Percentiles rank a stretch among this genome's conserved stretches.
Evolutionary conservation across 768 basidiomycete species (phyloP).

Genomic region (Termitomyces sp.): DNA sequence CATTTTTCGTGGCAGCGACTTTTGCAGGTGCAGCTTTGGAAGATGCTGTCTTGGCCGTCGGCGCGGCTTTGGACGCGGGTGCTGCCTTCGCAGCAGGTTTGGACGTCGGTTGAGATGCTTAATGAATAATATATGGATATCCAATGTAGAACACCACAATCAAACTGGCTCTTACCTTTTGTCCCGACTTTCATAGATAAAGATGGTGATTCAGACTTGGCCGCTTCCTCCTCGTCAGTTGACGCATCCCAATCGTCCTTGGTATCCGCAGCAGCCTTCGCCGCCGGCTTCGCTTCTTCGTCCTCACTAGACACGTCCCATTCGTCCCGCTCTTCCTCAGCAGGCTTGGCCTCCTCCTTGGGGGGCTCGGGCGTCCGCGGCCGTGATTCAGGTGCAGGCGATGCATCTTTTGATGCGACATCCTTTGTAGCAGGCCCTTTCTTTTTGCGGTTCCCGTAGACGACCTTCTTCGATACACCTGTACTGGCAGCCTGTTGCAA

Average conservation of each 20-base stretch:
- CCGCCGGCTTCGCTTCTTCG: slow-evolving; percentile 33
- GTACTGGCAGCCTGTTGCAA: slow-evolving; percentile 56
- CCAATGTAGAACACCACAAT: not conserved
- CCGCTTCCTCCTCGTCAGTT: slow-evolving; percentile 53
- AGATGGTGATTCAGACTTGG: slow-evolving; percentile 17
- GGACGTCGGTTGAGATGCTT: slow-evolving; percentile 10
- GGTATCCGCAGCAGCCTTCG: slow-evolving; percentile 3
- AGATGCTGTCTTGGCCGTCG: not conserved
- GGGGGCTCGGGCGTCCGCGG: slow-evolving; percentile 44
- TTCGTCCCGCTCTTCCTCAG: slow-evolving; percentile 29
- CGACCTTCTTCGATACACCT: slow-evolving; percentile 64
- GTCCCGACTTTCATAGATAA: slow-evolving; percentile 2
- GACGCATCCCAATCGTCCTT: slow-evolving; percentile 62
- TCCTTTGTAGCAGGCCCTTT: slow-evolving; percentile 50
- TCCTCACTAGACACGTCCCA: slow-evolving; percentile 76
- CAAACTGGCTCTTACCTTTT: slow-evolving; percentile 8
- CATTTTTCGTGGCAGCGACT: slow-evolving; percentile 14
- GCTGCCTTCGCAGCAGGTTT: slow-evolving; percentile 21
- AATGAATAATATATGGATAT: not conserved
- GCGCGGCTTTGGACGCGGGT: slow-evolving; percentile 15
- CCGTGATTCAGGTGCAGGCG: slow-evolving; percentile 52
- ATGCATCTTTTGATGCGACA: slow-evolving; percentile 42
- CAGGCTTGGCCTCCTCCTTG: slow-evolving; percentile 20
- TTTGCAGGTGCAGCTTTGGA: slow-evolving; percentile 10
- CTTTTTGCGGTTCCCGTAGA: slow-evolving; percentile 84